Conservation (phyloP, 768 basidiomycete genomes). For the Lyophyllum decastes region DNA sequence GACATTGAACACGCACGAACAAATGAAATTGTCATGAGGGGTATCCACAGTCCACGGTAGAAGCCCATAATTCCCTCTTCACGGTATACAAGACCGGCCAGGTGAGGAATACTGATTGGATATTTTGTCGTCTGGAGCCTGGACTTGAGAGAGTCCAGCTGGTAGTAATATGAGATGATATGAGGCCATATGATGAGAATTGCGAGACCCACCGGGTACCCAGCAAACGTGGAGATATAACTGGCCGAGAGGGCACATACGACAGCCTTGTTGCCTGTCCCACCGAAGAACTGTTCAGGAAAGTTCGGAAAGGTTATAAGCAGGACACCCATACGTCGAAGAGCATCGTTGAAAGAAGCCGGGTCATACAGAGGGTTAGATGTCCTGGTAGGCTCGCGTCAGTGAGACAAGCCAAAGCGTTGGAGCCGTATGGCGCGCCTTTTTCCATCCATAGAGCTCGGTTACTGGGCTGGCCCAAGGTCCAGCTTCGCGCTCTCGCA, state of each 20-base stretch:
- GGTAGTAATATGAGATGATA: conserved; percentile 1
- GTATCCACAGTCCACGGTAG: conserved; percentile 90
- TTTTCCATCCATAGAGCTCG: conserved; percentile 80
- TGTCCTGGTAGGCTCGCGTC: conserved; percentile 44
- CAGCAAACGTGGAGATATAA: conserved; percentile 89
- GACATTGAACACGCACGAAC: conserved; percentile 68
- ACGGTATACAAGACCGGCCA: conserved; percentile 72
- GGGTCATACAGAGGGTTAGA: conserved; percentile 64
- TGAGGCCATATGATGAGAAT: neutral
- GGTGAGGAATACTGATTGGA: conserved; percentile 69
- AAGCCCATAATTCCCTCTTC: conserved; percentile 90
- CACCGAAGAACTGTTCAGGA: conserved; percentile 14
- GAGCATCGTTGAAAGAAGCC: conserved; percentile 60
- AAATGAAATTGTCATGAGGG: conserved; percentile 92
- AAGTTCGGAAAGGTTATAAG: conserved; percentile 8
- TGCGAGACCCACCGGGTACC: conserved; percentile 68
- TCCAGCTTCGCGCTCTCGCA: conserved; percentile 76
- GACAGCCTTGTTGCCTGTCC: conserved; percentile 79
- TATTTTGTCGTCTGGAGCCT: conserved; percentile 84
- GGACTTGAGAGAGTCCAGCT: conserved; percentile 96
- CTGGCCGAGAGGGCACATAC: conserved; percentile 91
- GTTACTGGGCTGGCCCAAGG: conserved; percentile 62
- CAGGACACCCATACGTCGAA: conserved; percentile 54
- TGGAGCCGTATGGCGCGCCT: conserved; percentile 34
- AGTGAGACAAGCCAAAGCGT: conserved; percentile 10